Base-by-base conservation (phyloP, 371 early-diverging fungal species). In the Mucor velutinosus region DNA sequence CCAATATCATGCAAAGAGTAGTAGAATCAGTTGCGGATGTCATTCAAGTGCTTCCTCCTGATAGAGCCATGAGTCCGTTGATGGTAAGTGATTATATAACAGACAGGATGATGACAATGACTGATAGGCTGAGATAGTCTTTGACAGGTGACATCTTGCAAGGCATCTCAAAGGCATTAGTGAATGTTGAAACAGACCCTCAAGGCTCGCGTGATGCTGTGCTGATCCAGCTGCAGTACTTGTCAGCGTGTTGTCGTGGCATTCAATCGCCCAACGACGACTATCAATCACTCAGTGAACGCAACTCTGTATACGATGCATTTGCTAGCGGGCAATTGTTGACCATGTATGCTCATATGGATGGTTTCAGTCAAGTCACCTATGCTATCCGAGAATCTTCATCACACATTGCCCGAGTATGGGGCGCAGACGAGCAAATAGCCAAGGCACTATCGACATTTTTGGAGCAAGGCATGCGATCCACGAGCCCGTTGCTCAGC, bases 11-110 rank as follows among this genome's bases (percentile, higher is more conserved):
- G 76, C 90, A 90, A 70, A 90, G 86, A 55, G 87, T 91, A 1
- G 84, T 91, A 7, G 90, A 89, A 65, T 88, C 93, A 2, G 89
- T 92, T 41, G 89, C 90, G 0, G 88, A 86, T 58, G 90, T 91
- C 3, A 85, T 90, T 17, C 88, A 88, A 73, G 86, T 86, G 5
- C 77, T 89, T 30, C 79, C 89, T 5, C 83, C 86, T 0, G 87
- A 87, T 3, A 79, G 77, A 41, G 81, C 86, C 7, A 76, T 87
- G 27, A 67, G 76, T 4, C 87, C 90, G 7, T 67, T 89, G 15
- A 84, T 87, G 86, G 87, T 87, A 84, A 1, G 19, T 58, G 2
- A 23, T 32, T n/a, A 21, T 43, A 17, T 14, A 12, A 35, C 35
- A 12, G 10, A 12, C 33, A 11, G 14, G 12, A 27, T 60, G 29